Evolutionary conservation across 257 asterid genomes (phyloP).

Genomic region (Craterostigma plantagineum): DNA sequence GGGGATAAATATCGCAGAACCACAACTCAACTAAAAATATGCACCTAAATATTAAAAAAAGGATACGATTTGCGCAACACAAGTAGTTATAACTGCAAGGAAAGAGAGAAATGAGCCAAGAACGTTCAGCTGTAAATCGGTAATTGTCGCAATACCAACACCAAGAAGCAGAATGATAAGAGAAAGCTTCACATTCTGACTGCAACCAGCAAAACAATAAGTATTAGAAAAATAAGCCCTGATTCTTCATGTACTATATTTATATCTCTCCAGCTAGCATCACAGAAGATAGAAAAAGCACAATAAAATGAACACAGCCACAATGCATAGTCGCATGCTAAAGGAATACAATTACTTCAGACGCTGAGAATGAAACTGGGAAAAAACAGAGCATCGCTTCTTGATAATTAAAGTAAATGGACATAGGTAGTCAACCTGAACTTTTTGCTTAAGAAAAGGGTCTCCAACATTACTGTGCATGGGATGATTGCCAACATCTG

Average conservation of each 20-base stretch:
- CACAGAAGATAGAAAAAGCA: neutral
- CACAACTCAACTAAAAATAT: neutral
- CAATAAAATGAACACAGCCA: constrained; percentile 6
- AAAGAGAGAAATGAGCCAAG: constrained; percentile 57
- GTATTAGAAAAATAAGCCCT: constrained; percentile 9
- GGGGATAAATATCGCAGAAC: neutral
- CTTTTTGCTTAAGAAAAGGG: constrained; percentile 48
- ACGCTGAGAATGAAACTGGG: too few species aligned
- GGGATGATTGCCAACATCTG: constrained; percentile 91
- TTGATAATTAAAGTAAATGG: neutral
- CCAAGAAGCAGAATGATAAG: constrained; percentile 69
- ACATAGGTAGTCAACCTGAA: constrained; percentile 42
- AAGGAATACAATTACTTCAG: too few species aligned
- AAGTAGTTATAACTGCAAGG: constrained; percentile 49
- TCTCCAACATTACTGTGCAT: constrained; percentile 80
- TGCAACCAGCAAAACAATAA: constrained; percentile 20
- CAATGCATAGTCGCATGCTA: neutral
- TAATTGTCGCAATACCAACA: constrained; percentile 88
- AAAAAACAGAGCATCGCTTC: too few species aligned
- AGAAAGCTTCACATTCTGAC: constrained; percentile 62
- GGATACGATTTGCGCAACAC: constrained; percentile 67
- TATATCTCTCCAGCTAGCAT: too few species aligned
- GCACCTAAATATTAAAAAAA: constrained; percentile 4
- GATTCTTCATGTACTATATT: too few species aligned
- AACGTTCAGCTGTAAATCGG: constrained; percentile 79